phyloP scores from a whole-genome alignment of 2,329 filamentous ascomycete species.

The Pyrenochaeta sp. region DNA sequence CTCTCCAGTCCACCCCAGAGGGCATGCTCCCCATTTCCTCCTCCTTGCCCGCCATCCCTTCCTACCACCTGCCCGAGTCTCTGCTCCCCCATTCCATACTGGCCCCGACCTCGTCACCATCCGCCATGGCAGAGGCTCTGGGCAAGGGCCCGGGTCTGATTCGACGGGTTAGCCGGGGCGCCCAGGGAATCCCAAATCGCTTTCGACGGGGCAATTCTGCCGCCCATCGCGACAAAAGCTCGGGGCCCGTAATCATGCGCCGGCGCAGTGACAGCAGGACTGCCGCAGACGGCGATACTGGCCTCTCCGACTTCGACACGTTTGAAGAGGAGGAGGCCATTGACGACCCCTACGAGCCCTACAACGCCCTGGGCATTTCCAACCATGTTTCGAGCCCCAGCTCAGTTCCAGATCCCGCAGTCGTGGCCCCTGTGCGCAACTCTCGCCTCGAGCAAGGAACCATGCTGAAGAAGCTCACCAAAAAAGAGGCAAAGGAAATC shows the following conservation, averaged over 20 bases:
- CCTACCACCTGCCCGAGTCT: constrained; percentile 77
- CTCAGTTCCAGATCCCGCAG: constrained; percentile 51
- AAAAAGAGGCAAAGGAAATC: constrained; percentile 77
- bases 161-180: constrained; percentile 82
- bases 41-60: constrained; percentile 51
- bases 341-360: constrained; percentile 52
- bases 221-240: constrained; percentile 80
- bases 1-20: constrained; percentile 73
- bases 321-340: constrained; percentile 60
- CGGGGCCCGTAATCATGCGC: constrained; percentile 86
- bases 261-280: constrained; percentile 89
- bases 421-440: constrained; percentile 76
- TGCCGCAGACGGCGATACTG: constrained; percentile 59
- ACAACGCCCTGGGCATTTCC: constrained; percentile 53
- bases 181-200: constrained; percentile 71
- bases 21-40: constrained; percentile 63
- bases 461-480: constrained; percentile 80
- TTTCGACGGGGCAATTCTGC: constrained; percentile 80
- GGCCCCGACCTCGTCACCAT: constrained; percentile 52
- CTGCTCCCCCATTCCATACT: constrained; percentile 60
- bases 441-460: constrained; percentile 80
- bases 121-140: constrained; percentile 69
- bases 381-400: constrained; percentile 36
- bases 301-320: constrained; percentile 59
- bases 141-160: constrained; percentile 74